A percentile compares a stretch with the other conserved stretches of the same genome.
Evolutionary conservation across 2,329 filamentous ascomycete species (phyloP).

Genomic region (Phoma herbarum): DNA sequence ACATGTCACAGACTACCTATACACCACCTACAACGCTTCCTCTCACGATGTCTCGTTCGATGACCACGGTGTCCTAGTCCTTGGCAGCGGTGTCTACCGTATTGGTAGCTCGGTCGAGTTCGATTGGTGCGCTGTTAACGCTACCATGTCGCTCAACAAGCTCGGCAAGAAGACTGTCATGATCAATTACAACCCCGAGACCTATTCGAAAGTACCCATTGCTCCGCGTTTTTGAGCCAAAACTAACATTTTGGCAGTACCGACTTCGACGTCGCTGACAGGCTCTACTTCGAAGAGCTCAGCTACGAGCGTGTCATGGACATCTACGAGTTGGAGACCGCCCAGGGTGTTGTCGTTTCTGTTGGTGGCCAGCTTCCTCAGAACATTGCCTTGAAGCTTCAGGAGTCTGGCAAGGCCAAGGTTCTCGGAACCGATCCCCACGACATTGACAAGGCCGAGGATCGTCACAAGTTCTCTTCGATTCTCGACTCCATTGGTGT

Average conservation of each 20-base stretch:
- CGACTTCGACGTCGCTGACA: constrained; percentile 89
- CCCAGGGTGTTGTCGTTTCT: constrained; percentile 89
- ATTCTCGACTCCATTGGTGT: constrained; percentile 97
- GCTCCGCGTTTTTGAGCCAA: constrained; percentile 45
- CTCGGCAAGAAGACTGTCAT: constrained; percentile 98
- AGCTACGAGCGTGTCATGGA: constrained; percentile 99
- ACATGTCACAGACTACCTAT: constrained; percentile 59
- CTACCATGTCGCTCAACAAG: constrained; percentile 79
- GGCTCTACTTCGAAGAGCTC: constrained; percentile 95
- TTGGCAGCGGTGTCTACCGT: constrained; percentile 95
- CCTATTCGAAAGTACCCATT: constrained; percentile 43
- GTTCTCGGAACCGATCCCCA: constrained; percentile 91
- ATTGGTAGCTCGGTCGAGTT: constrained; percentile 99
- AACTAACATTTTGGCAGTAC: constrained; percentile 59
- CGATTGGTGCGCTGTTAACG: constrained; percentile 96
- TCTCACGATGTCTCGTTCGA: constrained; percentile 94
- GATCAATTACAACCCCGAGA: constrained; percentile 89
- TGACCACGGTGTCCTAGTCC: constrained; percentile 86
- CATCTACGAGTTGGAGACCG: constrained; percentile 91
- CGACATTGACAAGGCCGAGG: constrained; percentile 97
- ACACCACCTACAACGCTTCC: constrained; percentile 97
- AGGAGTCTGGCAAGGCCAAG: constrained; percentile 88
- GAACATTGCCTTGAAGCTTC: constrained; percentile 93
- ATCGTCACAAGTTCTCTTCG: constrained; percentile 97
- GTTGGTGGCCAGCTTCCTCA: constrained; percentile 96